Conservation (phyloP, 345 rosid species). For the Arabidopsis arenosa region DNA sequence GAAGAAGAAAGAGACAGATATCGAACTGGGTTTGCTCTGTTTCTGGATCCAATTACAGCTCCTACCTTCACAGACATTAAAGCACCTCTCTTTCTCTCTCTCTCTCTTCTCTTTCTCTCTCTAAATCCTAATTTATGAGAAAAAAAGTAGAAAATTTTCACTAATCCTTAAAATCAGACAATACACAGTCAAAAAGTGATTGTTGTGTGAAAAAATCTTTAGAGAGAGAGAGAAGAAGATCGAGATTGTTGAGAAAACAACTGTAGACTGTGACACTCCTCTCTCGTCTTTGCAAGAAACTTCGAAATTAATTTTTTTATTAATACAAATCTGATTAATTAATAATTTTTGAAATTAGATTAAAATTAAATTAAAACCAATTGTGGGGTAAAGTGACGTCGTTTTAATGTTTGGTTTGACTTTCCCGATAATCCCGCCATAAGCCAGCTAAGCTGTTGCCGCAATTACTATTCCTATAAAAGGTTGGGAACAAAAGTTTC, state of each 20-base stretch:
- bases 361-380: neutral
- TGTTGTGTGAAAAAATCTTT: conserved; percentile 9
- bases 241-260: conserved; percentile 49
- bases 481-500: conserved; percentile 28
- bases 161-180: conserved; percentile 33
- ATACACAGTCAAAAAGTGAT: conserved; percentile 16
- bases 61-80: conserved; percentile 52
- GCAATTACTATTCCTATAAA: conserved; percentile 40
- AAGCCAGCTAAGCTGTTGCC: conserved; percentile 37
- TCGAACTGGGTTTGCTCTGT: conserved; percentile 34
- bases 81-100: conserved; percentile 37
- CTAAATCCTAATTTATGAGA: conserved; percentile 51
- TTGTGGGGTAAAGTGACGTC: conserved; percentile 29
- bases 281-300: conserved; percentile 29
- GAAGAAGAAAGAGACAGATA: conserved; percentile 38
- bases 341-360: neutral
- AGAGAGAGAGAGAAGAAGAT: conserved; percentile 32
- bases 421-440: conserved; percentile 8
- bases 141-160: neutral
- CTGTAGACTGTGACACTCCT: conserved; percentile 43
- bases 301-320: conserved; percentile 11
- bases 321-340: neutral
- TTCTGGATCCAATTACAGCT: conserved; percentile 44
- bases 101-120: conserved; percentile 36
- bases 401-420: conserved; percentile 33